A percentile compares a stretch with the other conserved stretches of the same genome.
Evolutionary conservation across 1,284 basidiomycete genomes (phyloP).

Genomic region (Rhodotorula sp.): DNA sequence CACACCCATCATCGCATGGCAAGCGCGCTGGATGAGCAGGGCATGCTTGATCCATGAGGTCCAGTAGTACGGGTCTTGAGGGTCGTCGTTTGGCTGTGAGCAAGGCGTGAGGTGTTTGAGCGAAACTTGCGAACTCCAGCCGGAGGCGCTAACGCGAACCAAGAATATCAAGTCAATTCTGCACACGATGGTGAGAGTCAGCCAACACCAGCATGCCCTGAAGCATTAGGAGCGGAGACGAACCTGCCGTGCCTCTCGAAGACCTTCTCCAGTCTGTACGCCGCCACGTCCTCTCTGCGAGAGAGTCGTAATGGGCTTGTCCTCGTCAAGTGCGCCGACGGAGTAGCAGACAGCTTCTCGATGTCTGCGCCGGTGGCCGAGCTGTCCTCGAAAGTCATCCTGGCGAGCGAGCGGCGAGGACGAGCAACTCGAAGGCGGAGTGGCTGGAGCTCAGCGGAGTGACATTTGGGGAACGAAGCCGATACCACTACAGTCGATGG

Average conservation of each 20-base stretch:
- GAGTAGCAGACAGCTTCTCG: neutral
- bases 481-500: no score
- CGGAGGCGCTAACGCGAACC: neutral
- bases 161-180: no score
- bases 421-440: neutral
- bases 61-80: slow-evolving; percentile 38
- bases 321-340: neutral
- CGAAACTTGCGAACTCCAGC: no score
- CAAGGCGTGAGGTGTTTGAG: neutral
- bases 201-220: no score
- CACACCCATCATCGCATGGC: slow-evolving; percentile 21
- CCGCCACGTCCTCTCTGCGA: slow-evolving; percentile 31
- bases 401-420: neutral
- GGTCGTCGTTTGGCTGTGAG: slow-evolving; percentile 17
- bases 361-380: no score
- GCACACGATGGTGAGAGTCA: no score
- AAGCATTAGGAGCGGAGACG: slow-evolving; percentile 6
- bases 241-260: slow-evolving; percentile 31
- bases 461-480: no score
- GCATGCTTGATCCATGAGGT: slow-evolving; percentile 27
- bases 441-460: no score
- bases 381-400: neutral
- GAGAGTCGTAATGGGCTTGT: slow-evolving; percentile 32
- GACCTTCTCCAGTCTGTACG: slow-evolving; percentile 29
- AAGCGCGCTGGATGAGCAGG: slow-evolving; percentile 24